Evolutionary conservation across 192 early-diverging fungal genomes (phyloP).

Genomic region (Geranomyces michiganensis): DNA sequence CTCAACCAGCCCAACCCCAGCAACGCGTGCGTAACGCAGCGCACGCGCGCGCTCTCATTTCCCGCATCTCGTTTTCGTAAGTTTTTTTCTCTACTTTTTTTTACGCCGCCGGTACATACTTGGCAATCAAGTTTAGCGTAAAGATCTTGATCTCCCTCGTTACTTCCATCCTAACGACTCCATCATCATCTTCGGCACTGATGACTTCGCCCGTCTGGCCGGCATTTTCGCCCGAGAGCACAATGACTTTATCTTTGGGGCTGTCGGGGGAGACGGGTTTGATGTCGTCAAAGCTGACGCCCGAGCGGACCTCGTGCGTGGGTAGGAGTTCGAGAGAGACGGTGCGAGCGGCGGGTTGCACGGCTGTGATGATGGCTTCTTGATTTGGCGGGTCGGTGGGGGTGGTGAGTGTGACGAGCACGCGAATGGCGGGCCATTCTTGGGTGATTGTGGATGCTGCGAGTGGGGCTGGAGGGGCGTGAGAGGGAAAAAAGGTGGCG

Average conservation of each 20-base stretch:
- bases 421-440: not conserved
- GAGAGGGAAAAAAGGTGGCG: not conserved
- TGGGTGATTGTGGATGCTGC: constrained; percentile 31
- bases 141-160: constrained; percentile 26
- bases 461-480: constrained; percentile 36
- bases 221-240: constrained; percentile 25
- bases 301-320: not conserved
- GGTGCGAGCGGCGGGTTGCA: constrained; percentile 21
- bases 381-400: not conserved
- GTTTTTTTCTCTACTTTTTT: not conserved
- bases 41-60: no score
- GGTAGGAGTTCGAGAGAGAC: constrained; percentile 12
- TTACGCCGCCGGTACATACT: not conserved
- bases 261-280: constrained; percentile 35
- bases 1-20: no score
- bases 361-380: constrained; percentile 27
- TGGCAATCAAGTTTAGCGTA: constrained; percentile 23
- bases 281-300: constrained; percentile 28
- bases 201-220: constrained; percentile 39
- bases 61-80: no score
- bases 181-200: constrained; percentile 40
- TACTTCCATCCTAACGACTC: constrained; percentile 40
- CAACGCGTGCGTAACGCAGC: no score
- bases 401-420: constrained; percentile 21
- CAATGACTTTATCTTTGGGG: constrained; percentile 30